Conservation (phyloP, 768 basidiomycete genomes). For the Podaxis mareebaensis region DNA sequence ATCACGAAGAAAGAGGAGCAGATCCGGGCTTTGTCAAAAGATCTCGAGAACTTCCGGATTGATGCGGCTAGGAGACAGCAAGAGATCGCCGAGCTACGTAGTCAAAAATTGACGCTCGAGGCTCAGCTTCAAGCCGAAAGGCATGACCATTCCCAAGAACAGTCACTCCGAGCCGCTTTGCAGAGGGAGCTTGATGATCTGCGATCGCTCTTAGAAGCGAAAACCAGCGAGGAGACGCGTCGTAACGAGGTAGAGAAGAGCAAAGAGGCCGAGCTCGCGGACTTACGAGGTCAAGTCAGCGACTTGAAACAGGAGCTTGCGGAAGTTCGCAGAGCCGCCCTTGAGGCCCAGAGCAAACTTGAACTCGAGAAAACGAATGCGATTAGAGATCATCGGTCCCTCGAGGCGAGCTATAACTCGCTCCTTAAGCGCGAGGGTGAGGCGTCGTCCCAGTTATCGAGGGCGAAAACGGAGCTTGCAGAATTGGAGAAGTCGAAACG, state of each 20-base stretch:
- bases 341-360: conserved; percentile 71
- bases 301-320: conserved; percentile 68
- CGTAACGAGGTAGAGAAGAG: conserved; percentile 83
- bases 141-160: conserved; percentile 47
- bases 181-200: conserved; percentile 87
- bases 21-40: conserved; percentile 50
- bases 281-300: conserved; percentile 64
- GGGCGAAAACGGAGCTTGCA: conserved; percentile 46
- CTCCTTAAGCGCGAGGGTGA: conserved; percentile 62
- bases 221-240: conserved; percentile 82
- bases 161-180: conserved; percentile 56
- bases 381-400: conserved; percentile 55
- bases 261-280: conserved; percentile 79
- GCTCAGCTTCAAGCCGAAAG: conserved; percentile 63
- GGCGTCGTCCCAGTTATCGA: conserved; percentile 50
- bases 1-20: conserved; percentile 79
- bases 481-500: conserved; percentile 73
- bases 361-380: conserved; percentile 74
- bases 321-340: conserved; percentile 57
- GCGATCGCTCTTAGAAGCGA: conserved; percentile 79
- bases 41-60: conserved; percentile 52
- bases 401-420: conserved; percentile 62
- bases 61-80: conserved; percentile 57
- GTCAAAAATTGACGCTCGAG: conserved; percentile 63
- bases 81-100: conserved; percentile 69